Evolutionary conservation across 2,329 filamentous ascomycete genomes (phyloP), one percentile per base, ranked within the genome.

Genomic region (Aspergillus proliferans): DNA sequence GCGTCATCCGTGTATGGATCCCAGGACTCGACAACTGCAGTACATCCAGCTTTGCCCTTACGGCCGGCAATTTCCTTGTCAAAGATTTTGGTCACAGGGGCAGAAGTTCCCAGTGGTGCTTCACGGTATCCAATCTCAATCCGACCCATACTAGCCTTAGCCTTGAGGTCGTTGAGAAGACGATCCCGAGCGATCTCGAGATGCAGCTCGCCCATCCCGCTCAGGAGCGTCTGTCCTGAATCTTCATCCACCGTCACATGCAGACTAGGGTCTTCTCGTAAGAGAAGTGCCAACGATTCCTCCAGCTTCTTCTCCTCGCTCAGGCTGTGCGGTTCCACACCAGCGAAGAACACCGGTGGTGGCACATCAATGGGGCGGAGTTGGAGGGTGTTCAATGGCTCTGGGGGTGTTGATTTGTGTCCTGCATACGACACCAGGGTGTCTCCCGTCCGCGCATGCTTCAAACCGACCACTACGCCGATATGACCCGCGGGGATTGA

Each of bases 101-200:
- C 64, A 0, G 84, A 85, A 0, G 77, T 60, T 3, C 74, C 73
- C 0, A 83, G 81, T 8, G 93, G 74, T 43, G 84, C 86, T 71
- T 98, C 93, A 47, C 94, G 86, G 70, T 97, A 98, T 57, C 94
- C 90, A 52, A 98, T 95, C 60, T 95, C 88, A 53, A 98, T 95
- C 47, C 84, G 85, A 10, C 92, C 91, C 75, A 95, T 95, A 15
- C 73, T 84, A 53, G 77, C 90, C 78, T 82, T 95, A 68, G 76
- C 89, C 66, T 93, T 95, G 71, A 96, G 85, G 62, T 95, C 89
- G 46, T 88, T 87, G 56, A 93, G 83, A 8, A 98, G 81, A 40
- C 91, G 82, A 67, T 97, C 88, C 45, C 89, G 77, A 0, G 92
- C 91, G 44, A 98, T 93, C 60, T 98, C 93, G 1, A 98, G 78